These are phyloP conservation scores for Gonapodya sp. DNA, from an alignment of 192 early-diverging fungal genomes.

Conservation along the genomic window DNA sequence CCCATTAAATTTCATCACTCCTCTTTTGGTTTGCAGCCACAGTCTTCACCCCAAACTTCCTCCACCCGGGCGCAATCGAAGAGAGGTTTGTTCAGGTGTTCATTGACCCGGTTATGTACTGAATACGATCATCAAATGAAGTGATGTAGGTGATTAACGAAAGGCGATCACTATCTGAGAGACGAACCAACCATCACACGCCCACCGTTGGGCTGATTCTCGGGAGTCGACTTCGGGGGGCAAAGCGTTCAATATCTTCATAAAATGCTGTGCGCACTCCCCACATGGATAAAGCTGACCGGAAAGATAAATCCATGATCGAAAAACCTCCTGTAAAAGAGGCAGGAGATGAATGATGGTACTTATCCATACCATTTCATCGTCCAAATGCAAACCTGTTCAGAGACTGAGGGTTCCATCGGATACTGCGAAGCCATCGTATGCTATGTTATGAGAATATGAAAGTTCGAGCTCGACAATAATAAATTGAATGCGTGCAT, in stretches of 20 bases:
- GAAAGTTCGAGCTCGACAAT: neutral
- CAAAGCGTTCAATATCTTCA: neutral
- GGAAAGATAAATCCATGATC: neutral
- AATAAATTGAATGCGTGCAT: neutral
- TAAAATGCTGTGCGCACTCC: neutral
- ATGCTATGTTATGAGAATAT: too few species aligned
- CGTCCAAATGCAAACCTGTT: neutral
- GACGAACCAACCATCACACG: neutral
- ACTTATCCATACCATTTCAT: neutral
- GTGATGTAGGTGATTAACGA: neutral
- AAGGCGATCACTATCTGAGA: neutral
- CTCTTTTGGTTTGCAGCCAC: constrained; percentile 3
- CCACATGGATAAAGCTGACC: neutral
- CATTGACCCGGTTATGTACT: neutral
- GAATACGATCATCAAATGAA: neutral
- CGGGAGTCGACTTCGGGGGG: neutral
- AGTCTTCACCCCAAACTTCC: neutral
- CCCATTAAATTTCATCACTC: neutral
- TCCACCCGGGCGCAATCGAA: neutral
- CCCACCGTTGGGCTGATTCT: neutral
- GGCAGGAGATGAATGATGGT: neutral
- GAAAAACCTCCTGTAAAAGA: neutral
- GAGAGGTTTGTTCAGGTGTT: neutral
- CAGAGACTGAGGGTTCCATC: neutral
- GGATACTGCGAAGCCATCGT: neutral